Evolutionary conservation across 768 basidiomycete genomes (phyloP).

Genomic region (Boletus rubroflammeus): DNA sequence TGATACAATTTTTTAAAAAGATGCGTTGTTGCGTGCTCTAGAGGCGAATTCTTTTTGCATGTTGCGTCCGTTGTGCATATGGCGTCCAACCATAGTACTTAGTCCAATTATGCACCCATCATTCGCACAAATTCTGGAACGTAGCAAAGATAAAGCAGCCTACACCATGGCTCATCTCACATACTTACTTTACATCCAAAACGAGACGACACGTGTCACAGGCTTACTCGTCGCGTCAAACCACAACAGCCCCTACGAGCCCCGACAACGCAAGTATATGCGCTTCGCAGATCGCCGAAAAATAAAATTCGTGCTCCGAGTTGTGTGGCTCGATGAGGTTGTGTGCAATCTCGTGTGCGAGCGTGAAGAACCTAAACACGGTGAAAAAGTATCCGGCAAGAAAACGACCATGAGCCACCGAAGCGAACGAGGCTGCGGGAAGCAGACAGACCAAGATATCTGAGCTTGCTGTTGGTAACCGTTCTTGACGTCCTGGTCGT

Average conservation of each 20-base stretch:
- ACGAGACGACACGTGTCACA: not conserved
- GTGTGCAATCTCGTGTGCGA: slow-evolving; percentile 93
- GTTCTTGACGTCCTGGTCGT: slow-evolving; percentile 61
- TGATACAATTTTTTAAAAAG: too few species aligned
- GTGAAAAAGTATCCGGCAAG: not conserved
- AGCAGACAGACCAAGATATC: slow-evolving; percentile 64
- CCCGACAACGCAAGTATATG: slow-evolving; percentile 43
- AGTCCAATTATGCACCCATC: not conserved
- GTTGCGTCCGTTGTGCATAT: too few species aligned
- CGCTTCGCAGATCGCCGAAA: slow-evolving; percentile 83
- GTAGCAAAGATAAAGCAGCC: not conserved
- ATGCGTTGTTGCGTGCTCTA: too few species aligned
- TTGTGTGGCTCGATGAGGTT: slow-evolving; percentile 86
- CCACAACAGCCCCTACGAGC: slow-evolving; percentile 21
- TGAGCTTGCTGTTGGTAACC: slow-evolving; percentile 60
- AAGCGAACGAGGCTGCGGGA: not conserved
- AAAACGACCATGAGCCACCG: not conserved
- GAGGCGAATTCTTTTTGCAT: too few species aligned
- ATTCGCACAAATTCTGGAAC: not conserved
- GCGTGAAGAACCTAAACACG: slow-evolving; percentile 67
- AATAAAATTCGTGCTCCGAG: slow-evolving; percentile 92
- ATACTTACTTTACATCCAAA: too few species aligned
- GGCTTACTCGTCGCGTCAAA: not conserved
- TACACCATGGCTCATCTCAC: too few species aligned
- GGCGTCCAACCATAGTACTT: not conserved